Evolutionary conservation across 2,329 filamentous ascomycete species (phyloP).

Genomic region (Tolypocladium pustulatum): DNA sequence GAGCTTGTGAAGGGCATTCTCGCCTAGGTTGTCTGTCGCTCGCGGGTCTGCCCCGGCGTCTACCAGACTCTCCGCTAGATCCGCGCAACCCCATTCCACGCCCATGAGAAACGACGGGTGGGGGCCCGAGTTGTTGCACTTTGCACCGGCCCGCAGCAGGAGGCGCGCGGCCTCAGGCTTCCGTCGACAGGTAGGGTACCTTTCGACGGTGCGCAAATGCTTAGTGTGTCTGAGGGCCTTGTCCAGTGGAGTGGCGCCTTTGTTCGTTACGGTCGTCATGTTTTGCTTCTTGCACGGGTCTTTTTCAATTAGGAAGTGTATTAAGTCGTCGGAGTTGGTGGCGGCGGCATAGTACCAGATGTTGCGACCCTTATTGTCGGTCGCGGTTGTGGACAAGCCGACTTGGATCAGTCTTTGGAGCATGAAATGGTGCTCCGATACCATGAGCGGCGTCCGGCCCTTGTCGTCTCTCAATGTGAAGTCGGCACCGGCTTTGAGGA

Average conservation of each 20-base stretch:
- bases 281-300: constrained; percentile 18
- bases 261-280: constrained; percentile 9
- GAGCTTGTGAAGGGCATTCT: constrained; percentile 12
- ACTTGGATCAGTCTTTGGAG: constrained; percentile 17
- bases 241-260: constrained; percentile 18
- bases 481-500: constrained; percentile 16
- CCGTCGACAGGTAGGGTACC: background rate
- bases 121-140: background rate
- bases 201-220: background rate
- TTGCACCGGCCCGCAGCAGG: background rate
- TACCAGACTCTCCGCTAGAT: constrained; percentile 11
- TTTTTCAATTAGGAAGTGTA: constrained; percentile 18
- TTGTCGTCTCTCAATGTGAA: constrained; percentile 14
- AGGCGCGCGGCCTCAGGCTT: constrained; percentile 1
- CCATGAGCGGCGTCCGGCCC: constrained; percentile 25
- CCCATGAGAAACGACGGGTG: background rate
- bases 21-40: constrained; percentile 5
- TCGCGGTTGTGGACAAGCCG: constrained; percentile 15
- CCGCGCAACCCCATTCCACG: constrained; percentile 16
- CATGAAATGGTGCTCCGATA: constrained; percentile 14
- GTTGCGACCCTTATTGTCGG: constrained; percentile 19
- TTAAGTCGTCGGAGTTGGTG: constrained; percentile 16
- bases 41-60: constrained; percentile 8
- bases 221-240: constrained; percentile 16
- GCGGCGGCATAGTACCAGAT: constrained; percentile 27